Base-by-base conservation (phyloP, 495 filamentous ascomycete species). In the Viridothelium virens region DNA sequence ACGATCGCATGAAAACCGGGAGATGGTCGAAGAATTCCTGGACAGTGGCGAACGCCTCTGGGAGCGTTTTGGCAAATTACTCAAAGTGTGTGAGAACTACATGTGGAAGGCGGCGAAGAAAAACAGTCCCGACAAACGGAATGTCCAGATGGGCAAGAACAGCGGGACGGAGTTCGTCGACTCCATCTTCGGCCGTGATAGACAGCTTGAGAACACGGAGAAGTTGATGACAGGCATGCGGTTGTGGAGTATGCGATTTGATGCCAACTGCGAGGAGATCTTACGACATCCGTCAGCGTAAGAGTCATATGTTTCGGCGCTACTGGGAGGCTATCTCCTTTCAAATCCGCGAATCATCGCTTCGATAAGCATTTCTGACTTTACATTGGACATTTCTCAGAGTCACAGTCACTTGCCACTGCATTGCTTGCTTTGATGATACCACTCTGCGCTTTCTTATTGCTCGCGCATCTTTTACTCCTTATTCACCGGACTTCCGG, bases 151-250 rank as follows among this genome's bases (percentile, higher is more conserved):
- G 81, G 95, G 94, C 71, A 90, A 92, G 82, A 91, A 91, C 74
- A 90, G 91, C 66, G 95, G 95, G 47, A 88, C 87, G 70, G 95
- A 97, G 83, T 97, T 98, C 74, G 93, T 98, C 72, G 90, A 97
- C 73, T 91, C 92, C 59, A 91, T 98, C 69, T 98, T 97, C 73
- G 95, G 94, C 70, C 86, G 89, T 67, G 94, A 97, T 73, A 87
- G 92, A 64, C 89, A 96, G 76, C 82, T 96, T 48, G 89, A 96
- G 75, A 87, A 86, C 74, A 97, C 94, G n/a, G 91, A 97, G 81
- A 88, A 88, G 78, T 82, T 97, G 78, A 97, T 97, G 94, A 85
- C 89, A 69, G 87, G 87, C 63, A 88, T 97, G 74, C 86, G 89
- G n/a, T 82, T 93, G 11, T 98, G 94, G 92, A 91, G 89, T 73